Evolutionary conservation across 345 rosid species (phyloP).

Genomic region (Dipteronia sinensis): DNA sequence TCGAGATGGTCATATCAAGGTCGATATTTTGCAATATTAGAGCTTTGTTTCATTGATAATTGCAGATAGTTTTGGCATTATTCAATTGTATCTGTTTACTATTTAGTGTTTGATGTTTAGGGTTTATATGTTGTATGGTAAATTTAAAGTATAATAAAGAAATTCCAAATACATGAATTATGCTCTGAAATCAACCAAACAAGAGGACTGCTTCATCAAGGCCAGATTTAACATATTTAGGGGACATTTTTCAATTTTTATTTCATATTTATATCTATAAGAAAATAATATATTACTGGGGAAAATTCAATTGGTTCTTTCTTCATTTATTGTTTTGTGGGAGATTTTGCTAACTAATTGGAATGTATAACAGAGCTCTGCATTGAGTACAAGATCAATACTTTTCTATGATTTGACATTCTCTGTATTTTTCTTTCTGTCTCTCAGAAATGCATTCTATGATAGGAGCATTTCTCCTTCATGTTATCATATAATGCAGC

Average conservation of each 20-base stretch:
- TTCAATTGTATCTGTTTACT: neutral
- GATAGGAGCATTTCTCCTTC: neutral
- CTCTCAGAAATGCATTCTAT: neutral
- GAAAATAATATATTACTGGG: neutral
- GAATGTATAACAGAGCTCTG: neutral
- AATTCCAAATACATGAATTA: neutral
- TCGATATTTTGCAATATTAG: constrained; percentile 33
- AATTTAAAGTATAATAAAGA: neutral
- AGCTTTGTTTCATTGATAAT: neutral
- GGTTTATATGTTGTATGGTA: neutral
- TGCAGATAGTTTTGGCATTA: neutral
- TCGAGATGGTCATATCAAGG: constrained; percentile 99
- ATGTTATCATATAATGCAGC: neutral
- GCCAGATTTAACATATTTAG: neutral
- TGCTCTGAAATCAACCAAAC: neutral
- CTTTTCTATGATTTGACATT: neutral
- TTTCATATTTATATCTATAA: neutral
- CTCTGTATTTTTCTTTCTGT: neutral
- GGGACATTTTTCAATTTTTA: constrained; percentile 8
- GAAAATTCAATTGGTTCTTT: neutral
- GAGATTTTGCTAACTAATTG: neutral
- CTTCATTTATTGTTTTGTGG: neutral
- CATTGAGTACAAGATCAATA: neutral
- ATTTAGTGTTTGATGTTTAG: neutral
- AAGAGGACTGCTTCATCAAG: neutral